phyloP scores from a whole-genome alignment of 148 eudicot genomes.

The Fagopyrum tataricum region DNA sequence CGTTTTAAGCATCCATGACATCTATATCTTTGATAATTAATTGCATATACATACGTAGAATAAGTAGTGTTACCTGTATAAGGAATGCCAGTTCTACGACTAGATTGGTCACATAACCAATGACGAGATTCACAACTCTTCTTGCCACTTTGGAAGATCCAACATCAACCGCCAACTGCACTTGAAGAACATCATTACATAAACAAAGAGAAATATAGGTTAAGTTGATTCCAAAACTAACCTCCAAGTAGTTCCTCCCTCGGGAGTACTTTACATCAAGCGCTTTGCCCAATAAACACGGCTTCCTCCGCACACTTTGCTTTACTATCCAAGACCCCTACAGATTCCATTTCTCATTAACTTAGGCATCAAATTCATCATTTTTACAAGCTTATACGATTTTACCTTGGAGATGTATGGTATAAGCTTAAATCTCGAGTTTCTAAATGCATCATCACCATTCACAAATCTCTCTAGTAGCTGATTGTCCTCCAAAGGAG shows the following conservation, averaged over 20 bases:
- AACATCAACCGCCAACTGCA: conserved; percentile 62
- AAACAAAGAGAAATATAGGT: background rate
- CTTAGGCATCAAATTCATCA: background rate
- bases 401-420: conserved; percentile 60
- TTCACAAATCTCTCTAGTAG: conserved; percentile 52
- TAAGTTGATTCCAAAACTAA: conserved; percentile 13
- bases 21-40: too few relatives aligned
- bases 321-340: conserved; percentile 82
- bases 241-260: conserved; percentile 82
- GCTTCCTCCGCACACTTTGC: conserved; percentile 68
- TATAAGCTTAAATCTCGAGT: conserved; percentile 62
- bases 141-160: conserved; percentile 78
- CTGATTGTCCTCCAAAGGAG: conserved; percentile 38
- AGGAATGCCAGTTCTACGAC: conserved; percentile 68
- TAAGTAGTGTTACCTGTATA: conserved; percentile 43
- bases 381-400: background rate
- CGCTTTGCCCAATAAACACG: conserved; percentile 64
- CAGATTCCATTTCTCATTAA: background rate
- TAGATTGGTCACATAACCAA: conserved; percentile 68
- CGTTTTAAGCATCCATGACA: background rate
- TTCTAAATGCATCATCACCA: conserved; percentile 44
- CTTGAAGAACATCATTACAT: background rate
- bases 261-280: conserved; percentile 49
- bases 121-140: conserved; percentile 63
- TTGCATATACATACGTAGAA: too few relatives aligned